Conservation (phyloP, 192 early-diverging fungal genomes). For the Backusella psychrophila region DNA sequence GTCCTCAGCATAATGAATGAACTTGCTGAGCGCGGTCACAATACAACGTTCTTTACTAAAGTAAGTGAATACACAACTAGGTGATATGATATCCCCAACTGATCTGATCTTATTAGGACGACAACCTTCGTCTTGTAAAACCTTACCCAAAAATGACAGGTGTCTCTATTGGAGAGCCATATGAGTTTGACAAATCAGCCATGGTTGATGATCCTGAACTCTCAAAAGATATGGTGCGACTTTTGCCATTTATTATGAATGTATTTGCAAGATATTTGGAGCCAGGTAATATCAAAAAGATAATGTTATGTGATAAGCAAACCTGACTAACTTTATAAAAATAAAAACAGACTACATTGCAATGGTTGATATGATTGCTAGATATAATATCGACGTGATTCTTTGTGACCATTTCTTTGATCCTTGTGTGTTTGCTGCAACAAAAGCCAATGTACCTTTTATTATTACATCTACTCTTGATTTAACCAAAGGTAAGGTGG, state of each 20-base stretch:
- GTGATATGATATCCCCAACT: not conserved
- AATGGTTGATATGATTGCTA: not conserved
- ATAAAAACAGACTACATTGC: not conserved
- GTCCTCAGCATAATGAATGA: not conserved
- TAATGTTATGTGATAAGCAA: not conserved
- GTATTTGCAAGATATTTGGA: not conserved
- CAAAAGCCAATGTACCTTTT: constrained; percentile 16
- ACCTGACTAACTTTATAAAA: no score
- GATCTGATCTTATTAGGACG: not conserved
- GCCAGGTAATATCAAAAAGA: not conserved
- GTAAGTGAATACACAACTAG: not conserved
- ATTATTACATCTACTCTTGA: constrained; percentile 18
- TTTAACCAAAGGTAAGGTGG: not conserved
- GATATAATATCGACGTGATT: not conserved
- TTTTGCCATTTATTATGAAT: not conserved
- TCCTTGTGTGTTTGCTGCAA: constrained; percentile 14
- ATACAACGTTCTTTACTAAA: not conserved
- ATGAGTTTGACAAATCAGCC: not conserved
- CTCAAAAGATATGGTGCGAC: not conserved
- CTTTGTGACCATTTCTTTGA: constrained; percentile 26
- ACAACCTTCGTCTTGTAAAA: not conserved
- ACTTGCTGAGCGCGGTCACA: constrained; percentile 3
- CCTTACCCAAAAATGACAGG: not conserved
- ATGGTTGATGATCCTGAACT: not conserved
- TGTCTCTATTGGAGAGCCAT: not conserved